Evolutionary conservation across 805 yeast genomes (phyloP).

Genomic region (Priceomyces melissophilus): DNA sequence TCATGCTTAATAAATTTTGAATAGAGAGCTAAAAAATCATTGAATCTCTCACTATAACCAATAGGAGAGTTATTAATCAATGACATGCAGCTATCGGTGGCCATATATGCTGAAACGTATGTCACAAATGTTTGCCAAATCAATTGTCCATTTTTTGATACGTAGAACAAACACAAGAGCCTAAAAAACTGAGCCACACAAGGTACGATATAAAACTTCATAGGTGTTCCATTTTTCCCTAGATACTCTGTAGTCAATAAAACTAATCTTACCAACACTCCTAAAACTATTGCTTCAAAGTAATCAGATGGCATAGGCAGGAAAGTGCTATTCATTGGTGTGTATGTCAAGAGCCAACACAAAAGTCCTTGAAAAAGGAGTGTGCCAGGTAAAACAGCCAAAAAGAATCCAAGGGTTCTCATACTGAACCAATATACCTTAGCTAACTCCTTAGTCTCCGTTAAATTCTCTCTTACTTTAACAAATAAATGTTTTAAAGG

Average conservation of each 20-base stretch:
- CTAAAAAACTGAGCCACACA: background rate
- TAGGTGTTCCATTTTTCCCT: background rate
- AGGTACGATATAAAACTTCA: background rate
- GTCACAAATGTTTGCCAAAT: background rate
- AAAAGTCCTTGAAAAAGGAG: background rate
- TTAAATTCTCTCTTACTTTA: too few relatives aligned
- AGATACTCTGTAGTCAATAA: background rate
- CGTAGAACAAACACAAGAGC: constrained; percentile 1
- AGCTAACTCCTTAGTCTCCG: too few relatives aligned
- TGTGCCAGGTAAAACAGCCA: background rate
- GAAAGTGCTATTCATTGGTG: too few relatives aligned
- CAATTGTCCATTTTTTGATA: background rate
- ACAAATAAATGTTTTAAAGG: too few relatives aligned
- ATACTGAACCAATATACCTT: background rate
- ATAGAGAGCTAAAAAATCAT: constrained; percentile 14
- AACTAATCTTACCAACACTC: background rate
- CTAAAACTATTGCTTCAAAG: background rate
- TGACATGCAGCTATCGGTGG: background rate
- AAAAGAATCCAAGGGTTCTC: constrained; percentile 1
- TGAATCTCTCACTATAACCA: constrained; percentile 10
- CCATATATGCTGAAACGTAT: background rate
- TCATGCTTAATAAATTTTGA: constrained; percentile 16
- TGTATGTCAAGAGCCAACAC: background rate
- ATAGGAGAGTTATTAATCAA: constrained; percentile 3
- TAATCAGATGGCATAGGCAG: constrained; percentile 2